These are phyloP conservation scores for Ganoderma meredithae DNA, from an alignment of 1,284 basidiomycete genomes.

Conservation along the genomic window DNA sequence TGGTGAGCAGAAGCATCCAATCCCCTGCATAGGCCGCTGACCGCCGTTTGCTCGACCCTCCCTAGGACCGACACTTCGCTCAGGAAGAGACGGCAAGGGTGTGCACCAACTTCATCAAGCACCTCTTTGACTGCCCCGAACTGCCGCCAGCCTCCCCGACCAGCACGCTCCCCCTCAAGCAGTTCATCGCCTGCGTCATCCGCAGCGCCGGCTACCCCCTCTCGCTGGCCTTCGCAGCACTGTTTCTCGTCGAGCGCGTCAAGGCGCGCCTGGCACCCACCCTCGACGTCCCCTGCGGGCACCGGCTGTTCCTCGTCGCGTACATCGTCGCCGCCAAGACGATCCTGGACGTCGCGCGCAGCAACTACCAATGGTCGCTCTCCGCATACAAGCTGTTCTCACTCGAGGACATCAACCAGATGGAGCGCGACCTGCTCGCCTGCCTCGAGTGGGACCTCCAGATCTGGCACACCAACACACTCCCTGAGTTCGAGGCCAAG, in stretches of 20 bases:
- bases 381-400: background rate
- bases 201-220: background rate
- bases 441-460: constrained; percentile 10
- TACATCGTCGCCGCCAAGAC: constrained; percentile 11
- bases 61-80: background rate
- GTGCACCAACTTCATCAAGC: background rate
- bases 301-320: constrained; percentile 12
- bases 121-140: background rate
- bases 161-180: background rate
- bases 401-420: constrained; percentile 5
- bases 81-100: background rate
- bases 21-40: background rate
- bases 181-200: constrained; percentile 8
- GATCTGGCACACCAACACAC: background rate
- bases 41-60: background rate
- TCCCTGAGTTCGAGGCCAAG: background rate
- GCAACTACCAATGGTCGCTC: background rate
- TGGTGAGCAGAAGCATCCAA: background rate
- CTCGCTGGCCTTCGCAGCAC: background rate
- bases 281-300: background rate
- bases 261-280: background rate
- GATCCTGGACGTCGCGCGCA: constrained; percentile 1
- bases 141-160: background rate
- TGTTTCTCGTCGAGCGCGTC: constrained; percentile 14
- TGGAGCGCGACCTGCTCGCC: constrained; percentile 13